phyloP scores from a whole-genome alignment of 129 eudicot species.

The sunflower (Helianthus annuus) region HanXRQr2.0-SUNRISE NC_035443.2:166765205-166765704 shows the following conservation, averaged over 20 bases:
- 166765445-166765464: conserved; percentile 13
- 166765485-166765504: not conserved
- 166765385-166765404: not conserved
- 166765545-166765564: not conserved
- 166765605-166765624: not conserved
- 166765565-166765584: not conserved
- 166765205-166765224: no score
- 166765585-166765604: no score
- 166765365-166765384: conserved; percentile 1
- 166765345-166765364: conserved; percentile 3
- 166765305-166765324: no score
- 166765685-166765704: no score
- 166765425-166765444: conserved; percentile 2
- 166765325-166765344: not conserved
- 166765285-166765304: no score
- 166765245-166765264: no score
- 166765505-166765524: not conserved
- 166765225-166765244: no score
- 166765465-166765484: conserved; percentile 8
- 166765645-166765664: not conserved
- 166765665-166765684: no score
- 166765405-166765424: conserved; percentile 6
- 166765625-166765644: not conserved
- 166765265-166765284: no score
- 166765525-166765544: not conserved